phyloP scores from a whole-genome alignment of 176 grass and related monocot genomes.

The Aegilops bicornis region DNA sequence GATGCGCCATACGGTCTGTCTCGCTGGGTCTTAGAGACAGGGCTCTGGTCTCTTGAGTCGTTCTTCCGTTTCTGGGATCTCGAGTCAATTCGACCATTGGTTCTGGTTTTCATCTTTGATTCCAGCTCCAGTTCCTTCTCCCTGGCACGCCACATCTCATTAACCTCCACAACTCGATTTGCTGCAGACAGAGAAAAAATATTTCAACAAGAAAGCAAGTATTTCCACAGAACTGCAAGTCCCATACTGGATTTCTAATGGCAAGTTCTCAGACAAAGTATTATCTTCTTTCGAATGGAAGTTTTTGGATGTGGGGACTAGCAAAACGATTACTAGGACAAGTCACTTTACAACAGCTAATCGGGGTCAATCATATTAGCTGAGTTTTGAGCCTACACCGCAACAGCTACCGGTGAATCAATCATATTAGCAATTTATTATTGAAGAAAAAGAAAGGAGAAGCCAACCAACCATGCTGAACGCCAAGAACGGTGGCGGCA shows the following conservation, averaged over 20 bases:
- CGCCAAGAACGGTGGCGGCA: slow-evolving; percentile 61
- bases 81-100: not conserved
- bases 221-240: not conserved
- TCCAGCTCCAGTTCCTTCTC: slow-evolving; percentile 59
- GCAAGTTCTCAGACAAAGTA: not conserved
- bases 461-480: slow-evolving; percentile 39
- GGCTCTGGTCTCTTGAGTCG: slow-evolving; percentile 19
- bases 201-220: not conserved
- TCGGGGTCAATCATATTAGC: not conserved
- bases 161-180: slow-evolving; percentile 61
- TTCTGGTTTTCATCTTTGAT: slow-evolving; percentile 24
- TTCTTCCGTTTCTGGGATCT: slow-evolving; percentile 16
- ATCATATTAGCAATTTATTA: not conserved
- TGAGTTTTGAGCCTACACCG: not conserved
- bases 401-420: not conserved
- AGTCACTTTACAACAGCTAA: not conserved
- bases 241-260: not conserved
- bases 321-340: not conserved
- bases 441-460: not conserved
- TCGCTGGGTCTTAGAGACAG: slow-evolving; percentile 1
- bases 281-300: not conserved
- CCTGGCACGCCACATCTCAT: slow-evolving; percentile 66
- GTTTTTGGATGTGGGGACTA: not conserved
- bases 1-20: slow-evolving; percentile 10
- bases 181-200: slow-evolving; percentile 1